Evolutionary conservation across 768 basidiomycete species (phyloP), one percentile per base, ranked within the genome.

Genomic region (Paxillus rubicundulus): DNA sequence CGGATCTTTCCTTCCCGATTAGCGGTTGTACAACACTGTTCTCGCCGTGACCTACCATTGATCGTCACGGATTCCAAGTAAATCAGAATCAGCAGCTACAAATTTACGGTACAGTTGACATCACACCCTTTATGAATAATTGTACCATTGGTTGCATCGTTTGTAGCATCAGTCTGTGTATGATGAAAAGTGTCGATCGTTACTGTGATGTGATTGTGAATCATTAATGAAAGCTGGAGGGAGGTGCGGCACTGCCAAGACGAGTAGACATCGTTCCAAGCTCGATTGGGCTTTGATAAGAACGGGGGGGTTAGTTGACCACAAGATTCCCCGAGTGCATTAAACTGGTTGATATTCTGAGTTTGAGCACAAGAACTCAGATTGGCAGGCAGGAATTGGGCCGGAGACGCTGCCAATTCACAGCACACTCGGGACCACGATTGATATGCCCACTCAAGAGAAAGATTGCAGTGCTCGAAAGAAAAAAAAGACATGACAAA

Each of bases 161-260:
- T 50, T 64, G 61, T 66, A 64, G 24, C 43, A 42, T 41, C 47
- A 66, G 4, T 32, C 21, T 61, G 61, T 61, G 56, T n/a, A 57
- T 61, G 59, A 56, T 55, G 28, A 62, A 57, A 45, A 45, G 44
- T 5, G 10, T 21, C 49, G 53, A 36, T 28, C 16, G 20, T 14
- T 21, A 9, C 9, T 27, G 13, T 33, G 33, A 33, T 33, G 3
- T 33, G 9, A 12, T 30, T 9, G 33, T 14, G 33, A 33, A 24
- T 24, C 24, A 24, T 24, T 24, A 24, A 24, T 24, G 24, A 24
- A 24, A 24, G 21, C 21, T 5, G 21, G 21, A 21, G 21, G 24
- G 24, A 5, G 24, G 24, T 4, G 3, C 24, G 24, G 24, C 24
- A 24, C 24, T 24, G 30, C 30, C 30, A 32, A 32, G 33, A 33